phyloP scores from a whole-genome alignment of 2,329 filamentous ascomycete species.

The Emericellopsis atlantica region DNA sequence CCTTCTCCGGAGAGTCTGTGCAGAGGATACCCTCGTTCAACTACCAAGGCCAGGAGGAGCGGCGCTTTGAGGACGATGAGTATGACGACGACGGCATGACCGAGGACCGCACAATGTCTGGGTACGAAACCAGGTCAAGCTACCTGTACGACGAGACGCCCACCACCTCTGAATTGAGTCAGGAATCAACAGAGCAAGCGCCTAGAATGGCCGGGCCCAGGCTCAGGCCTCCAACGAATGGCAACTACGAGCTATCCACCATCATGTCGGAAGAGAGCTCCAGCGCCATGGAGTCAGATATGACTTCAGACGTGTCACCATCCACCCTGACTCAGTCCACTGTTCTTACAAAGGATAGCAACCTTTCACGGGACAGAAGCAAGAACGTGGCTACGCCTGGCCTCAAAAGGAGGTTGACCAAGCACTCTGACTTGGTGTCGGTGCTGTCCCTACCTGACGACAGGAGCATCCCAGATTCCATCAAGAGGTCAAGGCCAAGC shows the following conservation, averaged over 20 bases:
- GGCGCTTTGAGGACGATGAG: slow-evolving; percentile 14
- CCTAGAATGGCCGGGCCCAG: slow-evolving; percentile 18
- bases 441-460: slow-evolving; percentile 66
- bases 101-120: slow-evolving; percentile 3
- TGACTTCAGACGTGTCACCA: slow-evolving; percentile 31
- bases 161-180: slow-evolving; percentile 6
- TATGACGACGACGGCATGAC: slow-evolving; percentile 12
- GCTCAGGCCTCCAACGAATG: slow-evolving; percentile 36
- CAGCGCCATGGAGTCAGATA: slow-evolving; percentile 32
- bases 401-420: slow-evolving; percentile 68
- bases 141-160: slow-evolving; percentile 6
- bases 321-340: slow-evolving; percentile 42
- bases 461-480: slow-evolving; percentile 40
- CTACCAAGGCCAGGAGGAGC: slow-evolving; percentile 34
- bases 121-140: slow-evolving; percentile 1
- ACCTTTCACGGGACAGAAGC: slow-evolving; percentile 24
- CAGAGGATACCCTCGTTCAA: slow-evolving; percentile 29
- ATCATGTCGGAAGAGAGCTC: slow-evolving; percentile 40
- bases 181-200: slow-evolving; percentile 8
- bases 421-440: slow-evolving; percentile 87
- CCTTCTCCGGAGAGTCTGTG: slow-evolving; percentile 49
- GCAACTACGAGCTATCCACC: slow-evolving; percentile 42
- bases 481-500: slow-evolving; percentile 62
- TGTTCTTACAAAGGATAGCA: slow-evolving; percentile 31
- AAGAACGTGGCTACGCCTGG: slow-evolving; percentile 31